These are phyloP conservation scores for Penicillium sclerotigenum DNA, from an alignment of 2,329 filamentous ascomycete species.

Conservation along the genomic window DNA sequence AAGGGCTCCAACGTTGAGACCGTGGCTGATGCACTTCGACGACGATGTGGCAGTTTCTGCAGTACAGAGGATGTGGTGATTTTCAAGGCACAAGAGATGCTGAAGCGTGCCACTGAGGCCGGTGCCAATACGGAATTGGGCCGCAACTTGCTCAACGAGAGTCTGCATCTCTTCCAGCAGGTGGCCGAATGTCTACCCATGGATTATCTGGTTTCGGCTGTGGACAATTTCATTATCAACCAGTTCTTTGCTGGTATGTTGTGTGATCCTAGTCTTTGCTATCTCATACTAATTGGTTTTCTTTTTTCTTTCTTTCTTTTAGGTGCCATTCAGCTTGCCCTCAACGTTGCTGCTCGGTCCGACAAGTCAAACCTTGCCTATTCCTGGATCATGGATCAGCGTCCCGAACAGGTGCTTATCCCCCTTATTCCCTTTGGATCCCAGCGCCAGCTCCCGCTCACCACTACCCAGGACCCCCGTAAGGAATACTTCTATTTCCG, in stretches of 20 bases:
- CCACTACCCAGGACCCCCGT: constrained; percentile 58
- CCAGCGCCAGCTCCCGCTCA: constrained; percentile 14
- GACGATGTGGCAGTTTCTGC: constrained; percentile 94
- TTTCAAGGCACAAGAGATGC: constrained; percentile 94
- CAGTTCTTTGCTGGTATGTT: constrained; percentile 75
- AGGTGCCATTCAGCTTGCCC: constrained; percentile 79
- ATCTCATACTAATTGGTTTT: background rate
- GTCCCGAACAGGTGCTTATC: constrained; percentile 54
- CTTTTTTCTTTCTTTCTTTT: constrained; percentile 13
- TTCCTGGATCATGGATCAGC: constrained; percentile 82
- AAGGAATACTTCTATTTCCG: constrained; percentile 66
- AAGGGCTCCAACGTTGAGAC: constrained; percentile 97
- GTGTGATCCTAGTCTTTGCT: constrained; percentile 13
- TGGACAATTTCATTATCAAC: constrained; percentile 73
- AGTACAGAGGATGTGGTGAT: constrained; percentile 95
- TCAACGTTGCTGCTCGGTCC: constrained; percentile 76
- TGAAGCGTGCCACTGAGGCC: constrained; percentile 82
- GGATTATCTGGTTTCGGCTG: constrained; percentile 73
- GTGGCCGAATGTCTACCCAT: constrained; percentile 79
- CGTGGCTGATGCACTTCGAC: constrained; percentile 86
- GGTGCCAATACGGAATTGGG: constrained; percentile 71
- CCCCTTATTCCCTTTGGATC: constrained; percentile 1
- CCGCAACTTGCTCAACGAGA: constrained; percentile 80
- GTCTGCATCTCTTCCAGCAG: constrained; percentile 79
- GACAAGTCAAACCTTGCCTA: constrained; percentile 85